Conservation (phyloP, 2,329 filamentous ascomycete species). For the Sporothrix sp. region DNA sequence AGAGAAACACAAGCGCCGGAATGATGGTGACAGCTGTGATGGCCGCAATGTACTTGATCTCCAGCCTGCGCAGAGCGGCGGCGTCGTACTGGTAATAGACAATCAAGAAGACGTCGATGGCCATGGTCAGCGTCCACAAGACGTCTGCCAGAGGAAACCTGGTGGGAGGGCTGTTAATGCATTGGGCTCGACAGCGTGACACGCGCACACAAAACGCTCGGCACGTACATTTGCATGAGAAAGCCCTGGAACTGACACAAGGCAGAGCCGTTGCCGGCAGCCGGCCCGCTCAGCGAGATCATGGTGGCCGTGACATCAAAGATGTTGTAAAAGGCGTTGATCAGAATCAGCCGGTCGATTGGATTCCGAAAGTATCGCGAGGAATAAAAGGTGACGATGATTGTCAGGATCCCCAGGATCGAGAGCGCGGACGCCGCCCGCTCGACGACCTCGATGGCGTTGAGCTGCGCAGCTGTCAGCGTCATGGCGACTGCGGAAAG, state of each 20-base stretch:
- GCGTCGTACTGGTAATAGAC: slow-evolving; percentile 28
- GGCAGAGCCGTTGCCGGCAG: slow-evolving; percentile 24
- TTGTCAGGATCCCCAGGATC: slow-evolving; percentile 26
- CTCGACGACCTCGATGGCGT: slow-evolving; percentile 22
- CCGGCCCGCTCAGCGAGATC: slow-evolving; percentile 29
- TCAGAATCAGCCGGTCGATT: slow-evolving; percentile 30
- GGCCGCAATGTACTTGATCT: slow-evolving; percentile 23
- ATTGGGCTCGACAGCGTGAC: too few relatives aligned
- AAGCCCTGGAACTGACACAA: slow-evolving; percentile 31
- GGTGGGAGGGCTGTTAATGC: too few relatives aligned
- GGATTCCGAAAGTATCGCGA: slow-evolving; percentile 27
- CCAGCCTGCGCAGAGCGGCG: slow-evolving; percentile 24
- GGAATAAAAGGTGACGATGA: slow-evolving; percentile 25
- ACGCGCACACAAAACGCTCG: too few relatives aligned
- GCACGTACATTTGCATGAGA: slow-evolving; percentile 30
- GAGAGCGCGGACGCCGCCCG: slow-evolving; percentile 26
- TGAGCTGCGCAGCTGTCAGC: slow-evolving; percentile 22
- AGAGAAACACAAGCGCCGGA: slow-evolving; percentile 27
- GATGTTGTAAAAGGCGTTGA: slow-evolving; percentile 29
- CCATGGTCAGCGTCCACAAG: slow-evolving; percentile 30
- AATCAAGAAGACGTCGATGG: slow-evolving; percentile 28
- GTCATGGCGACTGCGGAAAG: slow-evolving; percentile 5
- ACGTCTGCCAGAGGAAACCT: slow-evolving; percentile 31
- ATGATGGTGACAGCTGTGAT: slow-evolving; percentile 26
- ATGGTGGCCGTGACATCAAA: slow-evolving; percentile 30